Evolutionary conservation across 2,329 filamentous ascomycete genomes (phyloP).

Genomic region (Aspergillus alliaceus): DNA sequence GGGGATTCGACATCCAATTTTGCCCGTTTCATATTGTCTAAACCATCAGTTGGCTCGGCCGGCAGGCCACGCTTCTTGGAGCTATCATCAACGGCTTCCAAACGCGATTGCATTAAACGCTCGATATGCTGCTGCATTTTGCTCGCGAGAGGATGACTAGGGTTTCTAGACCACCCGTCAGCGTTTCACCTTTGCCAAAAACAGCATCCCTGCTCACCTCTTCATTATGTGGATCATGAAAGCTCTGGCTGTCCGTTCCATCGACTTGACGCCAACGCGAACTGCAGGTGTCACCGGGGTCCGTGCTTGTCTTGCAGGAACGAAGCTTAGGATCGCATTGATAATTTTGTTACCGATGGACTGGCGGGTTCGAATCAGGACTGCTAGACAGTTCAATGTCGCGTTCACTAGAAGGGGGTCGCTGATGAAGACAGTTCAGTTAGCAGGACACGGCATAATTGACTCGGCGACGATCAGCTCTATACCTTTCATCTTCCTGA

Average conservation of each 20-base stretch:
- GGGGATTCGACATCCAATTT: slow-evolving; percentile 60
- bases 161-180: slow-evolving; percentile 60
- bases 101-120: slow-evolving; percentile 72
- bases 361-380: slow-evolving; percentile 78
- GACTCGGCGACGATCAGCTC: background rate
- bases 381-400: slow-evolving; percentile 82
- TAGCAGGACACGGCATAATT: background rate
- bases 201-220: slow-evolving; percentile 53
- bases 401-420: slow-evolving; percentile 87
- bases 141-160: slow-evolving; percentile 70
- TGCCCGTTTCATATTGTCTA: slow-evolving; percentile 80
- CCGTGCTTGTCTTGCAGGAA: slow-evolving; percentile 78
- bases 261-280: slow-evolving; percentile 83
- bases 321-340: slow-evolving; percentile 83
- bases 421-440: slow-evolving; percentile 46
- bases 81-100: slow-evolving; percentile 76
- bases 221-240: slow-evolving; percentile 81
- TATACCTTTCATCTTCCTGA: slow-evolving; percentile 81
- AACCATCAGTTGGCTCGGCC: slow-evolving; percentile 67
- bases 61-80: slow-evolving; percentile 73
- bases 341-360: slow-evolving; percentile 82
- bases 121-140: slow-evolving; percentile 89
- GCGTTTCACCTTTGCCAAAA: background rate
- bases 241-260: slow-evolving; percentile 89
- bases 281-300: slow-evolving; percentile 74